Evolutionary conservation across 768 basidiomycete species (phyloP).

Genomic region (Mycena leptocephala): DNA sequence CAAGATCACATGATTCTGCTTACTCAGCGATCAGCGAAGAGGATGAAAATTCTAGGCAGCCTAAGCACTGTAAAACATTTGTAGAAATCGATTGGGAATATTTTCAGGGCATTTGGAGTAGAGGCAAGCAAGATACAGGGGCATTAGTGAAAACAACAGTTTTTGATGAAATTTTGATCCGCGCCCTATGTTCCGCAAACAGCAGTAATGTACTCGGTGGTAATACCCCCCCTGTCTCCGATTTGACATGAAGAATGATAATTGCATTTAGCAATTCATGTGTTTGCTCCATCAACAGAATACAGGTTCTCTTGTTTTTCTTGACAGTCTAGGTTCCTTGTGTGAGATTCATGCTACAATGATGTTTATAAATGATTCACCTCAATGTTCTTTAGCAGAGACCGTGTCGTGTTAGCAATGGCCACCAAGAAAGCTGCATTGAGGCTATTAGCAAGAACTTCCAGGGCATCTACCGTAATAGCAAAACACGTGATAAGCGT

Average conservation of each 20-base stretch:
- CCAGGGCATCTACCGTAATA: not conserved
- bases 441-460: too few relatives aligned
- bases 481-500: too few relatives aligned
- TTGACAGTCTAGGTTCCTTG: not conserved
- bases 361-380: not conserved
- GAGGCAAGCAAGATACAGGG: too few relatives aligned
- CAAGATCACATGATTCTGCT: too few relatives aligned
- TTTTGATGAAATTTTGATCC: too few relatives aligned
- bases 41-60: too few relatives aligned
- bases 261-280: not conserved
- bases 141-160: too few relatives aligned
- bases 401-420: not conserved
- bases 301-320: not conserved
- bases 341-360: not conserved
- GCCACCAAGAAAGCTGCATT: not conserved
- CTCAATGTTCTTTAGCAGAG: not conserved
- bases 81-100: too few relatives aligned
- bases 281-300: constrained; percentile 1
- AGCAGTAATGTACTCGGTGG: not conserved
- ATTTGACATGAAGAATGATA: not conserved
- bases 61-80: too few relatives aligned
- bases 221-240: not conserved
- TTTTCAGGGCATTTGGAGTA: too few relatives aligned
- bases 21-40: too few relatives aligned
- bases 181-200: too few relatives aligned